These are phyloP conservation scores for Fonticula alba DNA, from an alignment of 78 protist genomes.

Conservation along the genomic window DNA sequence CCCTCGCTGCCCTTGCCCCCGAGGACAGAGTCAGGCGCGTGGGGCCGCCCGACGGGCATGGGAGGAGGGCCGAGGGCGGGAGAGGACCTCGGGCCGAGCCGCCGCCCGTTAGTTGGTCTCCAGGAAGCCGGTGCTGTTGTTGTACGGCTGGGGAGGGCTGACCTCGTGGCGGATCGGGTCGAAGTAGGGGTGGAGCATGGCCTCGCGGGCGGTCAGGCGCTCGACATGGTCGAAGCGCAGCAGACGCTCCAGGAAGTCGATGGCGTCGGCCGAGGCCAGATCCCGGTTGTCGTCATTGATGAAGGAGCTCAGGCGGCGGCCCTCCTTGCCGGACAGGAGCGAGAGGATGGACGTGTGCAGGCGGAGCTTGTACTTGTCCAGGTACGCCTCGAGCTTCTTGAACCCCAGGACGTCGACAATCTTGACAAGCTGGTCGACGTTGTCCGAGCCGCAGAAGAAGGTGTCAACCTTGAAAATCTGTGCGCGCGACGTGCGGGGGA, in stretches of 20 bases:
- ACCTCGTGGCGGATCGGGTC: too few species aligned
- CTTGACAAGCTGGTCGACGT: slow-evolving; percentile 95
- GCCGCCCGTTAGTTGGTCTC: too few species aligned
- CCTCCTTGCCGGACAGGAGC: too few species aligned
- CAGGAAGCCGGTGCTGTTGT: too few species aligned
- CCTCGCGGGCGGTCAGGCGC: slow-evolving; percentile 45
- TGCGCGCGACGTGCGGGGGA: background rate
- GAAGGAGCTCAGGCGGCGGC: slow-evolving; percentile 5
- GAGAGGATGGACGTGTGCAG: slow-evolving; percentile 21
- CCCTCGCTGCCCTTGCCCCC: too few species aligned
- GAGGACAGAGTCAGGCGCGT: too few species aligned
- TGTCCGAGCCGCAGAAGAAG: slow-evolving; percentile 96
- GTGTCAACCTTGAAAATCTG: slow-evolving; percentile 87
- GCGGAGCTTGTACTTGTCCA: slow-evolving; percentile 75
- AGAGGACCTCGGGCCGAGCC: too few species aligned
- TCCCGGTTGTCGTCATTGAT: slow-evolving; percentile 49
- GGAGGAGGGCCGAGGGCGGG: too few species aligned
- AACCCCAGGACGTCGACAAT: slow-evolving; percentile 93
- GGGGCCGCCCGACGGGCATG: too few species aligned
- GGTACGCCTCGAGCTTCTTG: slow-evolving; percentile 68
- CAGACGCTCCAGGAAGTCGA: slow-evolving; percentile 81
- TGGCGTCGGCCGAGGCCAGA: slow-evolving; percentile 70
- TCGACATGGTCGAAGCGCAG: slow-evolving; percentile 75
- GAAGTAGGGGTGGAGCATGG: slow-evolving; percentile 54
- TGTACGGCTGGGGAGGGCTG: too few species aligned